phyloP scores from a whole-genome alignment of 179 eudicot genomes.

The Patellifolia procumbens region DNA sequence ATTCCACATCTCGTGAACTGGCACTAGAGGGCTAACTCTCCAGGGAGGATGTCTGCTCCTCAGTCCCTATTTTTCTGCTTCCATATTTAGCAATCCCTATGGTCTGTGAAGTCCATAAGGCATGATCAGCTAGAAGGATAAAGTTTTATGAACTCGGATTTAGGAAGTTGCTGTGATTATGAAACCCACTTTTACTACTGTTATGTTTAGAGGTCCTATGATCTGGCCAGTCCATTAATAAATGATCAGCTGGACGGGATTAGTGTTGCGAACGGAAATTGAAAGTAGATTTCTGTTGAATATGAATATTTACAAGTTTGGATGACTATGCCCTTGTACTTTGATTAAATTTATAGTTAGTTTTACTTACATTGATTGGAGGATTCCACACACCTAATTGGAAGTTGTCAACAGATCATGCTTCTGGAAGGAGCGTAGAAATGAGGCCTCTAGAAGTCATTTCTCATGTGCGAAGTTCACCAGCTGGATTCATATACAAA shows the following conservation, averaged over 20 bases:
- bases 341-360: not conserved
- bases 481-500: conserved; percentile 45
- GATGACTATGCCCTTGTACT: not conserved
- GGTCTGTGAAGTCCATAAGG: too few species aligned
- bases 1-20: not conserved
- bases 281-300: not conserved
- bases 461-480: conserved; percentile 30
- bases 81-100: too few species aligned
- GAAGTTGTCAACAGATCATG: conserved; percentile 34
- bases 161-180: too few species aligned
- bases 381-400: conserved; percentile 20
- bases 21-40: not conserved
- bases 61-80: too few species aligned
- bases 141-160: too few species aligned
- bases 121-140: too few species aligned
- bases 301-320: not conserved
- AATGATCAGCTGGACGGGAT: not conserved
- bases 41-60: not conserved
- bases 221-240: too few species aligned
- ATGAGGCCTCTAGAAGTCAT: conserved; percentile 17
- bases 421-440: conserved; percentile 22
- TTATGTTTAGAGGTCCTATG: too few species aligned
- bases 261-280: not conserved
- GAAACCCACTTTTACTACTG: too few species aligned
- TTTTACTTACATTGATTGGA: conserved; percentile 15